Conservation (phyloP, 106 monocot genomes). For the Acorus calamus region DNA sequence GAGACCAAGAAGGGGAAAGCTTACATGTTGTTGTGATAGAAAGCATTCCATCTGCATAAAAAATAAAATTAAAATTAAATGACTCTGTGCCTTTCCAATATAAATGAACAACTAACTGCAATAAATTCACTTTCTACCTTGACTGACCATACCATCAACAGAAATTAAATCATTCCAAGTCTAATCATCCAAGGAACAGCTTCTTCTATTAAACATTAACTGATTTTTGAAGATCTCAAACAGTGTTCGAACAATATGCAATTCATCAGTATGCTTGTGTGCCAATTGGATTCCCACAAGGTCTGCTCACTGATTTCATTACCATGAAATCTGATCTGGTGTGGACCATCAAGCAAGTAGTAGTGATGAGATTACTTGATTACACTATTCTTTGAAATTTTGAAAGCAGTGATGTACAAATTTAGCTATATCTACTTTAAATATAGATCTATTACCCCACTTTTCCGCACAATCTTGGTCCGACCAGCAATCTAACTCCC, state of each 20-base stretch:
- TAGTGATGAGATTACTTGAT: too few species aligned
- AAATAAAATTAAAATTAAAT: neutral
- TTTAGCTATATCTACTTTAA: too few species aligned
- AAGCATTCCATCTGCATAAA: slow-evolving; percentile 48
- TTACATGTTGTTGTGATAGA: slow-evolving; percentile 57
- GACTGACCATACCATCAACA: too few species aligned
- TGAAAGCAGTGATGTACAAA: too few species aligned
- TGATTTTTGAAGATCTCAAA: neutral
- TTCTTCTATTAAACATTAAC: neutral
- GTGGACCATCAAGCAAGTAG: too few species aligned
- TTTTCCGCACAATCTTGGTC: slow-evolving; percentile 4
- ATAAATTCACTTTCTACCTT: neutral
- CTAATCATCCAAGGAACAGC: neutral
- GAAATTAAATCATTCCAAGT: neutral
- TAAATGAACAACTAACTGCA: neutral
- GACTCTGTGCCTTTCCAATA: neutral
- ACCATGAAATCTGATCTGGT: too few species aligned
- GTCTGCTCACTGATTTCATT: too few species aligned
- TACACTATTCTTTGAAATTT: too few species aligned
- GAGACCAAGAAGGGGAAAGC: slow-evolving; percentile 5
- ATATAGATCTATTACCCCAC: slow-evolving; percentile 39
- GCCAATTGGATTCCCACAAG: too few species aligned
- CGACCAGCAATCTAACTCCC: slow-evolving; percentile 7
- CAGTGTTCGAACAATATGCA: too few species aligned
- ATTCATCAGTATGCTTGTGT: too few species aligned